These are phyloP conservation scores for Funneliformis geosporum DNA, from an alignment of 192 early-diverging fungal species.

Conservation along the genomic window DNA sequence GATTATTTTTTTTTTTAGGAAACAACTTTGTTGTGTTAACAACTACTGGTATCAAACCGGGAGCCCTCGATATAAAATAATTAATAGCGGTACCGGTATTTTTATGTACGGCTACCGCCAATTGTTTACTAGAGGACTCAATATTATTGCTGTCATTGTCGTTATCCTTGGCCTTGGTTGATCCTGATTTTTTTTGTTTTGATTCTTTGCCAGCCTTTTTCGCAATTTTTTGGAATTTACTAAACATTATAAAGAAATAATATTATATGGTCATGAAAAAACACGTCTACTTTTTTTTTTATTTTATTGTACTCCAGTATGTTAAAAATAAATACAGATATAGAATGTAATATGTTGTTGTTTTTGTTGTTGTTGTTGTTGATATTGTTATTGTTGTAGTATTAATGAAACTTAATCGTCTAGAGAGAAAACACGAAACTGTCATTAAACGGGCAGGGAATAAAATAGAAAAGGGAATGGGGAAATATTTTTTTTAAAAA, in stretches of 20 bases:
- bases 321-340: background rate
- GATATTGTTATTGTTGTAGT: background rate
- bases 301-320: background rate
- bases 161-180: too few relatives aligned
- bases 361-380: too few relatives aligned
- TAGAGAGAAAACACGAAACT: background rate
- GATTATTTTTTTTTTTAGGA: background rate
- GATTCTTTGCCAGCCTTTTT: background rate
- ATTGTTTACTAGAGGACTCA: constrained; percentile 1
- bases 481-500: background rate
- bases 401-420: background rate
- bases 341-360: background rate
- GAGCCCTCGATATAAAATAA: background rate
- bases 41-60: background rate
- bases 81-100: background rate
- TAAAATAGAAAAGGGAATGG: background rate
- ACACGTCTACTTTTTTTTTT: background rate
- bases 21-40: background rate
- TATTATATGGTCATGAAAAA: background rate
- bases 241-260: background rate
- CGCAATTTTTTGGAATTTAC: background rate
- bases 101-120: background rate
- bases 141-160: constrained; percentile 1
- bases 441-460: background rate
- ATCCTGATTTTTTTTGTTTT: background rate